phyloP scores from a whole-genome alignment of 805 yeast species.

The Saturnispora sanitii region DNA sequence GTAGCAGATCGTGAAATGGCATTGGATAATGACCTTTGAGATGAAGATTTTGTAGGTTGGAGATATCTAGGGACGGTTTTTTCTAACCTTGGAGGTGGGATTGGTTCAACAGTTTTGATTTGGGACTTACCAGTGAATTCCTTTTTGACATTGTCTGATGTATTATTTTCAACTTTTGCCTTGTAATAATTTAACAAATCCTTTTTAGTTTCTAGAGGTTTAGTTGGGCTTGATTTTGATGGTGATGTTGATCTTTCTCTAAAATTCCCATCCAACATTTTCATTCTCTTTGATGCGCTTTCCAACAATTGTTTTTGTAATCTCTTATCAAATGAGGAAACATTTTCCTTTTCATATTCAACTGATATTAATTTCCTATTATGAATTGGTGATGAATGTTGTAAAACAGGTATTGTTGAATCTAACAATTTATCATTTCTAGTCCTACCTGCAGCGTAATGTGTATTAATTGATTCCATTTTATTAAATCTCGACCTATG shows the following conservation, averaged over 20 bases:
- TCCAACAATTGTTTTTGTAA: conserved; percentile 15
- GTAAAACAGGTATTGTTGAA: too few relatives aligned
- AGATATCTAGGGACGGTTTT: too few relatives aligned
- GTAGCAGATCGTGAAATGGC: background rate
- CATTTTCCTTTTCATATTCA: background rate
- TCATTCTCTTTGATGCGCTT: conserved; percentile 25
- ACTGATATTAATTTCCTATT: conserved; percentile 1
- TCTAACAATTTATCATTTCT: too few relatives aligned
- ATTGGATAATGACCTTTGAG: conserved; percentile 11
- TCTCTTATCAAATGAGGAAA: conserved; percentile 22
- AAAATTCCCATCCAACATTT: conserved; percentile 18
- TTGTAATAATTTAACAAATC: conserved; percentile 17
- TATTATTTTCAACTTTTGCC: background rate
- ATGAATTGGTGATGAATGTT: too few relatives aligned
- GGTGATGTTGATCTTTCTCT: conserved; percentile 21
- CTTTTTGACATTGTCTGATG: too few relatives aligned
- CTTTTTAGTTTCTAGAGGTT: conserved; percentile 18
- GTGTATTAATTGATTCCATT: conserved; percentile 42
- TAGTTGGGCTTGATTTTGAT: conserved; percentile 23
- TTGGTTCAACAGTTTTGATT: too few relatives aligned
- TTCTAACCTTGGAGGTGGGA: too few relatives aligned
- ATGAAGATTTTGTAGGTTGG: conserved; percentile 9
- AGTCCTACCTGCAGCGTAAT: conserved; percentile 34
- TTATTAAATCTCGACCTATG: conserved; percentile 37
- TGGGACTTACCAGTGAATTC: too few relatives aligned